Percentiles rank a stretch among this genome's conserved stretches.
phyloP scores from a whole-genome alignment of 2,329 filamentous ascomycete genomes.

The Alternaria brassicicola region DNA sequence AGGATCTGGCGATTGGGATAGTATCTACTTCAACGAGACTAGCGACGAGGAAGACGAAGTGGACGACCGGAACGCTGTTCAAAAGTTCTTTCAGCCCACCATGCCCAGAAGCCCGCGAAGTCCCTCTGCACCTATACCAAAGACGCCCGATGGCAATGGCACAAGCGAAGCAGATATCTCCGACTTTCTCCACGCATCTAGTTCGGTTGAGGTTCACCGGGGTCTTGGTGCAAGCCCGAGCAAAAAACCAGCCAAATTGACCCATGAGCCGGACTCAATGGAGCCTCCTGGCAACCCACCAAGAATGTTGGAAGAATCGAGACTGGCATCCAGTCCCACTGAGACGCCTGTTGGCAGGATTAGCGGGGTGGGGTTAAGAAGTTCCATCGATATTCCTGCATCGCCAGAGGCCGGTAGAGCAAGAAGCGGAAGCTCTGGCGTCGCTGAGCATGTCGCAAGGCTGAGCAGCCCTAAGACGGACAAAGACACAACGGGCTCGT shows the following conservation, averaged over 20 bases:
- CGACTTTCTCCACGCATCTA: slow-evolving; percentile 39
- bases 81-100: slow-evolving; percentile 45
- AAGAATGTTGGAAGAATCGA: slow-evolving; percentile 18
- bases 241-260: slow-evolving; percentile 19
- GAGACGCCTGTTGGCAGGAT: slow-evolving; percentile 31
- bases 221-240: slow-evolving; percentile 45
- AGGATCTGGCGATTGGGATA: slow-evolving; percentile 57
- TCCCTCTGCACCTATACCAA: slow-evolving; percentile 20
- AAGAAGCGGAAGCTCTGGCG: slow-evolving; percentile 34
- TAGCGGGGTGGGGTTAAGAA: slow-evolving; percentile 40
- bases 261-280: slow-evolving; percentile 38
- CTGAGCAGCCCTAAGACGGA: slow-evolving; percentile 31
- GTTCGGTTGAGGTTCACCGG: slow-evolving; percentile 46
- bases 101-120: slow-evolving; percentile 25
- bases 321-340: slow-evolving; percentile 26
- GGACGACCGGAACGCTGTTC: slow-evolving; percentile 46
- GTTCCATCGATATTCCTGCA: slow-evolving; percentile 37
- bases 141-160: slow-evolving; percentile 33
- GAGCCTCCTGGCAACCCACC: slow-evolving; percentile 31
- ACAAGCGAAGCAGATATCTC: slow-evolving; percentile 51
- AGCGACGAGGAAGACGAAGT: slow-evolving; percentile 55
- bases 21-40: slow-evolving; percentile 56
- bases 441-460: slow-evolving; percentile 44
- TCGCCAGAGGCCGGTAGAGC: slow-evolving; percentile 21
- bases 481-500: slow-evolving; percentile 2